Percentiles rank a stretch among this genome's conserved stretches.
Evolutionary conservation across 805 yeast species (phyloP).

Genomic region (Saturnispora galanensis): DNA sequence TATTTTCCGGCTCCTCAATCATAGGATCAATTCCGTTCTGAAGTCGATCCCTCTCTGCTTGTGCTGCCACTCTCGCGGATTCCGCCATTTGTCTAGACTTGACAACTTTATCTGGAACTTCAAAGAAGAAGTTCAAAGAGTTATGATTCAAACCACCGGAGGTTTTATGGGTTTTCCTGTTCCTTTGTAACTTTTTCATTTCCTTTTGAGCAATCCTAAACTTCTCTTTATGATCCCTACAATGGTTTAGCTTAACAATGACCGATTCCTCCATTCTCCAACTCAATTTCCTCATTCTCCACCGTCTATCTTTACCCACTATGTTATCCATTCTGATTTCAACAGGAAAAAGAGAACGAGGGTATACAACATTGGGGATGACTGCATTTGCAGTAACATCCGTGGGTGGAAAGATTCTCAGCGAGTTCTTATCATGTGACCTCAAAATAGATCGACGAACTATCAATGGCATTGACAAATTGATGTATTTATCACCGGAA

Average conservation of each 20-base stretch:
- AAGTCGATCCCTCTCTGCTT: slow-evolving; percentile 2
- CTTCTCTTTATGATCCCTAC: slow-evolving; percentile 47
- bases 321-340: slow-evolving; percentile 77
- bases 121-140: slow-evolving; percentile 21
- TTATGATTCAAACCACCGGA: slow-evolving; percentile 23
- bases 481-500: slow-evolving; percentile 29
- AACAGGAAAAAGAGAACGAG: slow-evolving; percentile 75
- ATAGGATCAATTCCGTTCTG: no score
- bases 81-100: slow-evolving; percentile 7
- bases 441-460: slow-evolving; percentile 68
- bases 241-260: slow-evolving; percentile 49
- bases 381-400: slow-evolving; percentile 79
- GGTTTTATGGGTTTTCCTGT: slow-evolving; percentile 20
- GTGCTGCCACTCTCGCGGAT: slow-evolving; percentile 2
- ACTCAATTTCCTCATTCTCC: slow-evolving; percentile 84
- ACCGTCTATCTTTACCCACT: slow-evolving; percentile 48
- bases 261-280: slow-evolving; percentile 86
- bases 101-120: slow-evolving; percentile 16
- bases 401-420: slow-evolving; percentile 93
- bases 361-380: slow-evolving; percentile 82
- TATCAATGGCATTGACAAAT: slow-evolving; percentile 52
- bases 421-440: slow-evolving; percentile 77
- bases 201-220: slow-evolving; percentile 36
- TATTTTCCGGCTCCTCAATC: no score
- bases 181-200: slow-evolving; percentile 22